Conservation (phyloP, 257 asterid species). For the Nicotiana paniculata region DNA sequence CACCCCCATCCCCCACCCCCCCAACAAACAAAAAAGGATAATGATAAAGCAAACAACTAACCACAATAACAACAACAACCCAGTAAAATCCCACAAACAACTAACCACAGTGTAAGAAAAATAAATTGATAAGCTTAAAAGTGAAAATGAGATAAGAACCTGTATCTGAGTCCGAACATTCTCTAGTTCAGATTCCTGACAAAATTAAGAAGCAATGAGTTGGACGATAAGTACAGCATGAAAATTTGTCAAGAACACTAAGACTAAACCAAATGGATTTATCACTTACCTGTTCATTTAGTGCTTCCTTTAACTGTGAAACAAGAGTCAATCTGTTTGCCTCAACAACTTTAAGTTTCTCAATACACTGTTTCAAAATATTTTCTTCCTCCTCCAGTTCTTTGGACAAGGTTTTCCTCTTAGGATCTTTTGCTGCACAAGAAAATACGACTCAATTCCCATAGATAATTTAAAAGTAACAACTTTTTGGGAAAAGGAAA, state of each 20-base stretch:
- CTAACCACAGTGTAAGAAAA: neutral
- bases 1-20: too few relatives aligned
- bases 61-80: neutral
- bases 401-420: constrained; percentile 48
- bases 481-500: constrained; percentile 10
- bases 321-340: constrained; percentile 61
- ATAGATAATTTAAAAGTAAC: neutral
- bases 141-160: constrained; percentile 29
- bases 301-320: constrained; percentile 64
- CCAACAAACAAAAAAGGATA: neutral
- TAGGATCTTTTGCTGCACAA: constrained; percentile 65
- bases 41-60: neutral
- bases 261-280: neutral
- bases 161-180: constrained; percentile 78
- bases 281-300: constrained; percentile 61
- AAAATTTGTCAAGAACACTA: neutral
- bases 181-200: constrained; percentile 93
- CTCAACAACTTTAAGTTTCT: constrained; percentile 68
- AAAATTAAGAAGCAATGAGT: constrained; percentile 5
- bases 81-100: neutral
- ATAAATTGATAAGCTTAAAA: neutral
- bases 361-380: constrained; percentile 48
- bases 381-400: constrained; percentile 75
- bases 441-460: constrained; percentile 12
- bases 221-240: neutral